A percentile compares a stretch with the other conserved stretches of the same genome.
phyloP scores from a whole-genome alignment of 371 early-diverging fungal species.

The Haplosporangium sp. region DNA sequence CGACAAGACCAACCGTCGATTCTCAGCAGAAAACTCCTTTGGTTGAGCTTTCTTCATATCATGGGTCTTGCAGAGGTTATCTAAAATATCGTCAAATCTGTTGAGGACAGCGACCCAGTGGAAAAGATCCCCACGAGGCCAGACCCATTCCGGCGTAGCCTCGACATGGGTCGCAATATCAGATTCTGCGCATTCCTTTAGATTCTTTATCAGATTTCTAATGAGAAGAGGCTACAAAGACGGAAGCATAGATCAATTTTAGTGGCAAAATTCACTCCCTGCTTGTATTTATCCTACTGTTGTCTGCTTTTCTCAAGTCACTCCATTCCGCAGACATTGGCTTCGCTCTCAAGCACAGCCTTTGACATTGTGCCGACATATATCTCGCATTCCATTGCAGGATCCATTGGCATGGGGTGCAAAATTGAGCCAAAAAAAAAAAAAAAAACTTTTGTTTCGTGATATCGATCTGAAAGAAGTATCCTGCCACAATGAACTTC shows the following conservation, averaged over 20 bases:
- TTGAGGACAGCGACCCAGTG: slow-evolving; percentile 95
- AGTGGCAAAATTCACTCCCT: slow-evolving; percentile 7
- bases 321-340: no score
- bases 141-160: slow-evolving; percentile 74
- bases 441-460: no score
- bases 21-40: slow-evolving; percentile 63
- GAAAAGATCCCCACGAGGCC: slow-evolving; percentile 91
- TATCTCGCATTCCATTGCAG: no score
- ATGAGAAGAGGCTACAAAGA: slow-evolving; percentile 64
- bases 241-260: not conserved
- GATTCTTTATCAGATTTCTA: slow-evolving; percentile 64
- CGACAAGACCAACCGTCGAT: slow-evolving; percentile 70
- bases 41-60: slow-evolving; percentile 74
- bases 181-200: slow-evolving; percentile 66
- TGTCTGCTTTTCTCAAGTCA: not conserved
- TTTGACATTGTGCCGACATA: no score
- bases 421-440: no score
- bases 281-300: not conserved
- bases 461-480: no score
- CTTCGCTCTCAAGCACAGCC: no score
- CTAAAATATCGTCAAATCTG: slow-evolving; percentile 89
- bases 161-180: slow-evolving; percentile 65
- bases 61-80: slow-evolving; percentile 70
- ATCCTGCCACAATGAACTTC: no score
- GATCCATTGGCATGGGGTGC: no score